A percentile compares a stretch with the other conserved stretches of the same genome.
phyloP scores from a whole-genome alignment of 306 rosid species.

The Pyrus betulifolia region DNA sequence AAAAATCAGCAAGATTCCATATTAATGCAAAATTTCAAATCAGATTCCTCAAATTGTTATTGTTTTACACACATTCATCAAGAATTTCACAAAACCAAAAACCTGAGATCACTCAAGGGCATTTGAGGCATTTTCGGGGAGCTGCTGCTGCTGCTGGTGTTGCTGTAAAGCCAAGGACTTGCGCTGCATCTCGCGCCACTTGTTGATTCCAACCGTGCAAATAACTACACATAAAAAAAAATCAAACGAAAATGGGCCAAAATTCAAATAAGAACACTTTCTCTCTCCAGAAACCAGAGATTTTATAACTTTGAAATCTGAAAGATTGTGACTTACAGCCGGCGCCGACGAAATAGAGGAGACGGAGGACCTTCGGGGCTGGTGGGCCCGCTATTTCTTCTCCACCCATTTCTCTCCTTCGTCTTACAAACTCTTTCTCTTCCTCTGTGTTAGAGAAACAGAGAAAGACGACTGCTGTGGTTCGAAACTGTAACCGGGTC shows the following conservation, averaged over 20 bases:
- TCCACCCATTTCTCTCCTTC: constrained; percentile 42
- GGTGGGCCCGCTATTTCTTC: constrained; percentile 81
- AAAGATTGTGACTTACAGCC: constrained; percentile 43
- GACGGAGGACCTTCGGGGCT: constrained; percentile 69
- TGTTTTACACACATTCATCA: not conserved
- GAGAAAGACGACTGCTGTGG: not conserved
- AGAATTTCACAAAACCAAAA: not conserved
- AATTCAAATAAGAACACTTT: not conserved
- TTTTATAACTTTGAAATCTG: not conserved
- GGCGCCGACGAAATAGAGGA: constrained; percentile 66
- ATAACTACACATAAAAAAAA: constrained; percentile 25
- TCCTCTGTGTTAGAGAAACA: not conserved
- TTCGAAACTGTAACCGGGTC: not conserved
- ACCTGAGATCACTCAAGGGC: constrained; percentile 12
- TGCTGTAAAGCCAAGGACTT: constrained; percentile 25
- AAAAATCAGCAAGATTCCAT: not conserved
- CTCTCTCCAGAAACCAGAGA: not conserved
- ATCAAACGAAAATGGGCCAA: not conserved
- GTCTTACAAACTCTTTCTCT: not conserved
- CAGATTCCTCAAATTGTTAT: not conserved
- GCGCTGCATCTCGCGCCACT: constrained; percentile 48
- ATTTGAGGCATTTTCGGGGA: constrained; percentile 23
- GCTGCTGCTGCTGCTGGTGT: constrained; percentile 15
- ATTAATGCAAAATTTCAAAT: not conserved
- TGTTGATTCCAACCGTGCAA: constrained; percentile 43